These are phyloP conservation scores for Trametes cingulata DNA, from an alignment of 768 basidiomycete species.

Conservation along the genomic window DNA sequence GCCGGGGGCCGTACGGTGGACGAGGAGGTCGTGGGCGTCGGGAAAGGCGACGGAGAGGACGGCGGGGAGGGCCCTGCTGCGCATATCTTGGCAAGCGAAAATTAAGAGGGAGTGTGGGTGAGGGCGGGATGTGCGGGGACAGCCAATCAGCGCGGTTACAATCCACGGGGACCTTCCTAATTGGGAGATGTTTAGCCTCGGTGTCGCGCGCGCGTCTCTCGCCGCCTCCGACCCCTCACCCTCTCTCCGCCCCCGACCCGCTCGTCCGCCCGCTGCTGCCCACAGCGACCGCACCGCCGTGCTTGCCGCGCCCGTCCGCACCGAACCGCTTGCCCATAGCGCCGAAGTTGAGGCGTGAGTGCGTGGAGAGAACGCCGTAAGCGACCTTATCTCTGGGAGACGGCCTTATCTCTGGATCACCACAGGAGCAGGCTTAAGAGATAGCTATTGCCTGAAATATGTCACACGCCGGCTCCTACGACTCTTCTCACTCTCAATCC, in stretches of 20 bases:
- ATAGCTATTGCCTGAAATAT: constrained; percentile 22
- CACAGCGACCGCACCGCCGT: neutral
- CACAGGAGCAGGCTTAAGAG: neutral
- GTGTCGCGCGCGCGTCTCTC: constrained; percentile 14
- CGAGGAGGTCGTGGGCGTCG: neutral
- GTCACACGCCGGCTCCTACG: constrained; percentile 37
- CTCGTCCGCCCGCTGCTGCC: neutral
- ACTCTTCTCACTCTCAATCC: constrained; percentile 71
- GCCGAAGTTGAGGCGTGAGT: neutral
- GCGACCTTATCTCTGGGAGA: constrained; percentile 15
- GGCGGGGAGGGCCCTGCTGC: neutral
- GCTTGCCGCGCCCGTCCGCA: neutral
- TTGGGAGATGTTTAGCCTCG: constrained; percentile 17
- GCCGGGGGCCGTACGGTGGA: neutral
- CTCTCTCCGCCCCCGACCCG: neutral
- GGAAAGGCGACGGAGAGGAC: neutral
- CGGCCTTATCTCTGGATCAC: constrained; percentile 20
- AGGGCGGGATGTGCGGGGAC: neutral
- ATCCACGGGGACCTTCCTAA: constrained; percentile 5
- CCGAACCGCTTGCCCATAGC: neutral
- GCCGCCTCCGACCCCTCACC: neutral
- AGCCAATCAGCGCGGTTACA: constrained; percentile 11
- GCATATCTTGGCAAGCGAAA: neutral
- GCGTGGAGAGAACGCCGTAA: neutral
- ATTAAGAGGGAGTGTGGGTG: neutral